phyloP scores from a whole-genome alignment of 2,329 filamentous ascomycete genomes.

The Rutstroemia sp. region DNA sequence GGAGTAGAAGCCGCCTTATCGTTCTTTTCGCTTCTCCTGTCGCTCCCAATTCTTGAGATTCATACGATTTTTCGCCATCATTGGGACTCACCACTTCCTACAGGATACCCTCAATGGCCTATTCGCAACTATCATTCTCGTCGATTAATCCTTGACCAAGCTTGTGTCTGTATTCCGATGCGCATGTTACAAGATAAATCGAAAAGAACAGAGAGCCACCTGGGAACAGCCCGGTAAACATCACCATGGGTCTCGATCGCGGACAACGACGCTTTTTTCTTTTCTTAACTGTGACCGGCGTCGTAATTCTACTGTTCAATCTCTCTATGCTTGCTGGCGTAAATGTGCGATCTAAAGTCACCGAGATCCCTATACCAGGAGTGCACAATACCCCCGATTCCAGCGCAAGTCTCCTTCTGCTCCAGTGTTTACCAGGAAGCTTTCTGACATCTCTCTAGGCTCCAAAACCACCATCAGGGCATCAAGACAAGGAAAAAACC shows the following conservation, averaged over 20 bases:
- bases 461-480: conserved; percentile 21
- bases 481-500: conserved; percentile 20
- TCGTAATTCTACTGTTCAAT: conserved; percentile 24
- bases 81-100: no score
- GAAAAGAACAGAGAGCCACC: background rate
- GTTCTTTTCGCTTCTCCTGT: no score
- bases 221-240: background rate
- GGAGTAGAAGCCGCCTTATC: no score
- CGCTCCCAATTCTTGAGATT: no score
- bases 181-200: background rate
- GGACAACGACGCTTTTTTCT: conserved; percentile 22
- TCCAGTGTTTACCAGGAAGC: background rate
- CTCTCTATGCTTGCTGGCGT: conserved; percentile 20
- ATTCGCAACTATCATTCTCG: background rate
- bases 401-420: conserved; percentile 14
- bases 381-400: conserved; percentile 1
- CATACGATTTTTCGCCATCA: no score
- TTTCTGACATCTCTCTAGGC: conserved; percentile 13
- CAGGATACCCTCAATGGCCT: background rate
- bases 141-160: background rate
- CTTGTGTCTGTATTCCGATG: background rate
- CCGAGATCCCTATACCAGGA: conserved; percentile 21
- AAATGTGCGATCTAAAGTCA: conserved; percentile 22
- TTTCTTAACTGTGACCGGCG: conserved; percentile 15
- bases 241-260: conserved; percentile 18